Evolutionary conservation across 2,329 filamentous ascomycete genomes (phyloP).

Genomic region (Colletotrichum brevisporum): DNA sequence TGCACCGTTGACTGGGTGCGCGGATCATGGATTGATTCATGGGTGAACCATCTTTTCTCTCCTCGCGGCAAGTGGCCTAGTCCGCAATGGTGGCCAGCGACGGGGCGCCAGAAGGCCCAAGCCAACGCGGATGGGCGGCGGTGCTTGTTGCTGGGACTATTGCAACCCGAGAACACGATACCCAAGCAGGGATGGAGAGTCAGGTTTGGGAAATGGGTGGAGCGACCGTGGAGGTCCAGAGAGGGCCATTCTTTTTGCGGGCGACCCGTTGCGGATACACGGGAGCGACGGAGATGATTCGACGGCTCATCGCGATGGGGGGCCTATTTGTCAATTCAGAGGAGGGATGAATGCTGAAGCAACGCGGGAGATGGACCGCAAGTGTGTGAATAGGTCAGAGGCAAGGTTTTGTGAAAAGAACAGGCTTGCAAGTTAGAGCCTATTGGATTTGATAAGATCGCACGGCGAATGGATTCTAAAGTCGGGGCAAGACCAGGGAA

Average conservation of each 20-base stretch:
- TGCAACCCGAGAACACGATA: conserved; percentile 26
- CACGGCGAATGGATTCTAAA: neutral
- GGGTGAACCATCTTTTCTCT: neutral
- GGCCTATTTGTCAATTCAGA: conserved; percentile 12
- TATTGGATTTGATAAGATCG: neutral
- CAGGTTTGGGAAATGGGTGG: conserved; percentile 17
- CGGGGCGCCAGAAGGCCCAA: conserved; percentile 22
- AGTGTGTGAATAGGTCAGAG: too few species aligned
- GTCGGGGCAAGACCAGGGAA: too few species aligned
- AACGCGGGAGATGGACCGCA: neutral
- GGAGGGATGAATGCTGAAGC: conserved; percentile 34
- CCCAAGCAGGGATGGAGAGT: conserved; percentile 33
- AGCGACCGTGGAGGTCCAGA: conserved; percentile 2
- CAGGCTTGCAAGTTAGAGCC: too few species aligned
- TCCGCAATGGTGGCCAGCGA: conserved; percentile 6
- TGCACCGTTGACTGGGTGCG: neutral
- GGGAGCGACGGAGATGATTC: conserved; percentile 38
- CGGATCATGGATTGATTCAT: neutral
- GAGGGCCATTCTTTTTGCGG: conserved; percentile 26
- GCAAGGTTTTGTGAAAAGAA: too few species aligned
- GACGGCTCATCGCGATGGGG: conserved; percentile 1
- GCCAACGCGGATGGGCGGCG: conserved; percentile 23
- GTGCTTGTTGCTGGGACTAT: conserved; percentile 15
- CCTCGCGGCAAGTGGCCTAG: conserved; percentile 10
- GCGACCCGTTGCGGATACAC: conserved; percentile 34